These are phyloP conservation scores for Westerdykella sp. DNA, from an alignment of 2,329 filamentous ascomycete species.

Conservation along the genomic window DNA sequence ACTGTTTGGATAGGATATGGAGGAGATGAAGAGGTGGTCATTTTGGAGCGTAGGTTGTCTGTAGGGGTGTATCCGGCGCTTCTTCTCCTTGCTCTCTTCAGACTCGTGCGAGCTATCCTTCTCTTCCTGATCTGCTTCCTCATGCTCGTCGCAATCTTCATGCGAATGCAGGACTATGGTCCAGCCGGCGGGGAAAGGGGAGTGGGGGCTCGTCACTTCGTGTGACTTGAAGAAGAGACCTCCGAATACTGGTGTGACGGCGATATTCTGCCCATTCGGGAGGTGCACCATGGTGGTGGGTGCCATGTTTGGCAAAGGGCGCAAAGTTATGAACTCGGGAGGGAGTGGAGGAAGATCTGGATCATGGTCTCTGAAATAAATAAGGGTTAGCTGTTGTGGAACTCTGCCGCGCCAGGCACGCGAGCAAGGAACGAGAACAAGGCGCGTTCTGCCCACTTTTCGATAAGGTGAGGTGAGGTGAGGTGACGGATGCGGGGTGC, in stretches of 20 bases:
- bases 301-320: constrained; percentile 26
- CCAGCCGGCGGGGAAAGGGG: constrained; percentile 79
- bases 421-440: too few species aligned
- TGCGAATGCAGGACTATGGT: constrained; percentile 78
- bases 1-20: constrained; percentile 76
- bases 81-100: constrained; percentile 14
- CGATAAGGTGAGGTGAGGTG: too few species aligned
- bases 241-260: constrained; percentile 81
- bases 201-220: constrained; percentile 59
- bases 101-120: constrained; percentile 24
- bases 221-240: constrained; percentile 84
- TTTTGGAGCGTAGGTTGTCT: constrained; percentile 65
- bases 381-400: too few species aligned
- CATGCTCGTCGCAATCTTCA: constrained; percentile 14
- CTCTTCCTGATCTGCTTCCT: constrained; percentile 23
- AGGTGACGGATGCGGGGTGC: too few species aligned
- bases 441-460: too few species aligned
- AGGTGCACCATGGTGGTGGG: constrained; percentile 55
- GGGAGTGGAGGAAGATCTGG: too few species aligned
- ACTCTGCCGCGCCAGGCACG: too few species aligned
- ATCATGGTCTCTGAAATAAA: too few species aligned
- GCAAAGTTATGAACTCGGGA: too few species aligned
- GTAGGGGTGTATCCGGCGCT: constrained; percentile 57
- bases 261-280: constrained; percentile 80
- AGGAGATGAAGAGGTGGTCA: constrained; percentile 86